Evolutionary conservation across 768 basidiomycete species (phyloP).

Genomic region (Dentipellis sp.): DNA sequence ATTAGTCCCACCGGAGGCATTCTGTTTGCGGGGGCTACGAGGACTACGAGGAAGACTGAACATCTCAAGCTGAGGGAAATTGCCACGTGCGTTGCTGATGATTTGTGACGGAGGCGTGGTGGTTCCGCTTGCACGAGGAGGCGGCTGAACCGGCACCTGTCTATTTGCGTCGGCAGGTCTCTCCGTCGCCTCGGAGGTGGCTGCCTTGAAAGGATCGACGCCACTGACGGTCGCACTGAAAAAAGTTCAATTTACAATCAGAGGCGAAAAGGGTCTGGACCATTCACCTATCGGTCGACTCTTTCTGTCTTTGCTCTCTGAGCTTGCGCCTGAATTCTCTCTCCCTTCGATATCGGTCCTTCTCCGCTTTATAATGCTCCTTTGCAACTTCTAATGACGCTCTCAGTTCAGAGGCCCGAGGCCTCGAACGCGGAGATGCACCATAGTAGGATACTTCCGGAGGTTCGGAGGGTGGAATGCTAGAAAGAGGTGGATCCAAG

Average conservation of each 20-base stretch:
- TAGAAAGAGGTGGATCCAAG: background rate
- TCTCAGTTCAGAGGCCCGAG: conserved; percentile 12
- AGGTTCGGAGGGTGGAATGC: background rate
- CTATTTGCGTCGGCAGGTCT: background rate
- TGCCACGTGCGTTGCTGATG: conserved; percentile 52
- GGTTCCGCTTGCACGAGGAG: background rate
- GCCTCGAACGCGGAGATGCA: conserved; percentile 5
- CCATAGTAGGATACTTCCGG: conserved; percentile 13
- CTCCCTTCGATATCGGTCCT: conserved; percentile 57
- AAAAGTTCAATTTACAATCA: background rate
- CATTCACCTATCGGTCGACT: conserved; percentile 3
- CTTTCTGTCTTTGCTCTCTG: background rate
- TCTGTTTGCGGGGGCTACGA: conserved; percentile 25
- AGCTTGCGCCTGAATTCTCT: conserved; percentile 31
- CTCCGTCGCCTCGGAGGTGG: background rate
- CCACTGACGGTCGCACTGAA: background rate
- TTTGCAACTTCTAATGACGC: conserved; percentile 54
- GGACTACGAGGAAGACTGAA: conserved; percentile 43
- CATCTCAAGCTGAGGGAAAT: conserved; percentile 57
- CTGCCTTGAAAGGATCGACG: background rate
- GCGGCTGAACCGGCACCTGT: background rate
- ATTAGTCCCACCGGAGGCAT: conserved; percentile 33
- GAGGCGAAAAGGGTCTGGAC: background rate
- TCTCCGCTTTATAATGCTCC: conserved; percentile 54
- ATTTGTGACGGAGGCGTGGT: conserved; percentile 25